Conservation (phyloP, 805 yeast species). For the Dipodascus geniculatus region DNA sequence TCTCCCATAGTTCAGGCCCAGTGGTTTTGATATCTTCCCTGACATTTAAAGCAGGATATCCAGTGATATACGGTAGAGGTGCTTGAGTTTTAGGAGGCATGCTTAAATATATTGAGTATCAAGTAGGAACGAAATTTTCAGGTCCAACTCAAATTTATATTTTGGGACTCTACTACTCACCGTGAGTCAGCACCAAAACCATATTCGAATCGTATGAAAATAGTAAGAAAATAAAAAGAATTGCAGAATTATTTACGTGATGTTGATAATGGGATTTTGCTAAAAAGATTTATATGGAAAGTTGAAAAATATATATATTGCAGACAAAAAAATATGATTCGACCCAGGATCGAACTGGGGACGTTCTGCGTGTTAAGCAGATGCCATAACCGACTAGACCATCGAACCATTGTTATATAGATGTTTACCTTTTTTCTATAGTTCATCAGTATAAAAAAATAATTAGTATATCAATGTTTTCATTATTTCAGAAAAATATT, state of each 20-base stretch:
- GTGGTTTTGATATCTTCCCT: background rate
- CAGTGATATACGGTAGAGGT: background rate
- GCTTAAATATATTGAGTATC: background rate
- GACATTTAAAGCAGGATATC: background rate
- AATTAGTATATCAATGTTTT: too few relatives aligned
- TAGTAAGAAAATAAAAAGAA: background rate
- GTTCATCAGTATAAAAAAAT: too few relatives aligned
- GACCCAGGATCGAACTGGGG: slow-evolving; percentile 99
- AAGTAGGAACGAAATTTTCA: background rate
- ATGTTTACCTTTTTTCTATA: too few relatives aligned
- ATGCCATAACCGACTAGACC: slow-evolving; percentile 99
- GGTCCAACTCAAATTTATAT: background rate
- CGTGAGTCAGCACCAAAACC: background rate
- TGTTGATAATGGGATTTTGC: background rate
- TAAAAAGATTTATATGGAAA: too few relatives aligned
- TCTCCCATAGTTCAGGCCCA: background rate
- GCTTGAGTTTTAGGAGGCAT: background rate
- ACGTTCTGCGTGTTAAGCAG: slow-evolving; percentile 99
- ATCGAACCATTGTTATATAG: slow-evolving; percentile 63
- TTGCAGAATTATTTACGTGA: background rate
- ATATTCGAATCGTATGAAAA: background rate
- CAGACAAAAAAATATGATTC: slow-evolving; percentile 50
- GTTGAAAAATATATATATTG: too few relatives aligned
- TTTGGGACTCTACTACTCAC: background rate
- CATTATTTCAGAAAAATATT: too few relatives aligned